A percentile compares a stretch with the other conserved stretches of the same genome.
Conservation (phyloP, 179 eudicot species). For the Heliamphora pulchella region DNA sequence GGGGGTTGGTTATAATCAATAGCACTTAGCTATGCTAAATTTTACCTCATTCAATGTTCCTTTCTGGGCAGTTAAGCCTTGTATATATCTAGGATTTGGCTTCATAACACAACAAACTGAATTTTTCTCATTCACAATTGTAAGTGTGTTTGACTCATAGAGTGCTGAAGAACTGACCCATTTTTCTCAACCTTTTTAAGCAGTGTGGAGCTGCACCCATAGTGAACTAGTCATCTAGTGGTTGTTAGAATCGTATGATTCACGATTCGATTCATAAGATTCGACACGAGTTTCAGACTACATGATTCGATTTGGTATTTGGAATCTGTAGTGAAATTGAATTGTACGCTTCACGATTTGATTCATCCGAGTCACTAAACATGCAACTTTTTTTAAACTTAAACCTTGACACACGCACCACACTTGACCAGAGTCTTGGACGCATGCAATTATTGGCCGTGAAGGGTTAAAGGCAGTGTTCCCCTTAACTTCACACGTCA, state of each 20-base stretch:
- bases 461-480: not conserved
- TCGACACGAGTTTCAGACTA: too few species aligned
- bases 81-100: not conserved
- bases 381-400: not conserved
- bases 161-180: not conserved
- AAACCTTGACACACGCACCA: conserved; percentile 8
- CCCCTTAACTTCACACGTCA: conserved; percentile 1
- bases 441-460: not conserved
- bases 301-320: too few species aligned
- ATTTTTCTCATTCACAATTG: not conserved
- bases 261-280: too few species aligned
- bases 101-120: not conserved
- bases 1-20: too few species aligned
- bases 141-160: not conserved
- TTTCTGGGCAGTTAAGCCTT: not conserved
- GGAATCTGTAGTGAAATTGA: too few species aligned
- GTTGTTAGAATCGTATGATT: too few species aligned
- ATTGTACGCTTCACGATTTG: too few species aligned
- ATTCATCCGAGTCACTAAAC: not conserved
- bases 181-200: not conserved
- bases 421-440: not conserved
- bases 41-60: not conserved
- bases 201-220: not conserved
- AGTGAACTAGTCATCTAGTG: not conserved
- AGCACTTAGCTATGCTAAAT: not conserved